Base-by-base conservation (phyloP, 805 yeast species). In the Candida boleticola region DNA sequence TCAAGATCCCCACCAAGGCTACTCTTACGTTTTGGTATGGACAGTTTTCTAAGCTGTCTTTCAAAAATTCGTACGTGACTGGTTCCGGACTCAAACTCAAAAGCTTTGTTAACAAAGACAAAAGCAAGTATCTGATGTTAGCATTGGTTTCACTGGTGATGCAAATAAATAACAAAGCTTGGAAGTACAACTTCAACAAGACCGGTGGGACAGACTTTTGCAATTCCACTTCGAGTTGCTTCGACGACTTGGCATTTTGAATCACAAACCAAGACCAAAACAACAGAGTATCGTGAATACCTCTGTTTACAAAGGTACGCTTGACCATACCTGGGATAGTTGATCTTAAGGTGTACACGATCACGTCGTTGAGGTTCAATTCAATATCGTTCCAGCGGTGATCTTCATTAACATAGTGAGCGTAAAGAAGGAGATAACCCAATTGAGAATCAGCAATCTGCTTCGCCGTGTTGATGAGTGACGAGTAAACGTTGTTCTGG, bases 1-100 rank as follows among this genome's bases (percentile, higher is more conserved):
- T 88, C 54, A 89, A 72, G 19, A 88, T 79, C 3, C 83, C 79
- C 14, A 88, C 74, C 29, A 80, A 63, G 3, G 80, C 80, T 19
- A 83, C 71, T 50, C 80, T 80, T 18, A 79, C 76, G 30, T 76
- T 74, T 30, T 73, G 79, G 54, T 73, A 79, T 1, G 93, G 90
- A 54, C 92, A 85, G 39, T 76, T 68, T 22, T 68, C 64, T 39
- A 92, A 66, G 0, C 89, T 73, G 54, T 87, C 89, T 19, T 71
- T 55, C 13, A 88, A 64, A 55, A 85, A 86, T 2, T 67, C 65
- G 60, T 79, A 87, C 0, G 85, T 63, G 10, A 71, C 61, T 1
- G 67, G 66, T 45, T 85, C 87, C 0, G 82, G 77, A 25, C 81
- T 60, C 17, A 75, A 56, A 6, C 84, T 74, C 50, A 92, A 63